Evolutionary conservation across 805 yeast species (phyloP), one percentile per base, ranked within the genome.

Genomic region (Kodamaea lidongshanica): DNA sequence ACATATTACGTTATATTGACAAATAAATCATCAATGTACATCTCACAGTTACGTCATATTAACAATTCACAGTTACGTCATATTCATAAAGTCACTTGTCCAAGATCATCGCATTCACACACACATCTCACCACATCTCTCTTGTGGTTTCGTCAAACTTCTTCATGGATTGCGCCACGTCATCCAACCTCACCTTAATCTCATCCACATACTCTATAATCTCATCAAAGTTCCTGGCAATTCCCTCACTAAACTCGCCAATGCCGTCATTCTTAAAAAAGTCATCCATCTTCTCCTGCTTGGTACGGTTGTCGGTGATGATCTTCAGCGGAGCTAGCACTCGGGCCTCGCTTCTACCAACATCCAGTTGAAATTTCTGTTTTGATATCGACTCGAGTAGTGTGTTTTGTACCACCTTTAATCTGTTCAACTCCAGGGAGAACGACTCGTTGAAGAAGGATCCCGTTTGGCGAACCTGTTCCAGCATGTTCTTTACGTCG

Each of bases 401-500:
- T 27, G 46, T 49, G 28, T 52, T 47, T 37, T 85, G 94, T n/a
- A 76, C 61, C 7, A 50, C 45, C 38, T 83, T 72, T 24, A 82
- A 58, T 25, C 65, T 57, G n/a, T 52, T 50, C 30, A 85, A 54
- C 26, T 74, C 74, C 6, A 58, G 53, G 11, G 65, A 61, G 47
- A 79, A 80, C 23, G 60, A 52, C 4, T 56, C 61, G 33, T 70
- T 71, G 46, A 77, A 76, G 45, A 63, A 71, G n/a, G 68, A 65
- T 23, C 66, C 67, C 28, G 53, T 67, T 40, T 45, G 41, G 26
- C 56, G 44, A 4, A 68, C 67, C 23, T 67, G 62, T 11, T 46
- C 45, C 1, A 84, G 74, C 62, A 79, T 65, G 30, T 63, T 65
- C 34, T 72, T 70, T 6, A 86, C 92, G 40, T 84, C 94, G 40